A percentile compares a stretch with the other conserved stretches of the same genome.
These are phyloP conservation scores for Stylosanthes scabra DNA, from an alignment of 331 rosid species.

Conservation along the genomic window DNA sequence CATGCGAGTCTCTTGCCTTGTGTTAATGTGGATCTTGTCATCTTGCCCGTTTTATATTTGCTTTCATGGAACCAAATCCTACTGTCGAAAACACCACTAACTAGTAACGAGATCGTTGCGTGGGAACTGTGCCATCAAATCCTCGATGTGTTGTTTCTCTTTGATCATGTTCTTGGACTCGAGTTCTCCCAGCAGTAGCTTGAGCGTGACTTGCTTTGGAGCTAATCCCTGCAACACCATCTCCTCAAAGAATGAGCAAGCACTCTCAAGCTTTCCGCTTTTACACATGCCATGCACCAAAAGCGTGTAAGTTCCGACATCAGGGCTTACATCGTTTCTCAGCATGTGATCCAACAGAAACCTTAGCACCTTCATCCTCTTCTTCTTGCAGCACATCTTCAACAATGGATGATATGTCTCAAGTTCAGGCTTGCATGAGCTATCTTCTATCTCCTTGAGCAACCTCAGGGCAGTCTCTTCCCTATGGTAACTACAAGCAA, in stretches of 20 bases:
- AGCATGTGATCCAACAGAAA: constrained; percentile 84
- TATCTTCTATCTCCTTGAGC: constrained; percentile 66
- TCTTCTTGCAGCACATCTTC: constrained; percentile 85
- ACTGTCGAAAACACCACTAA: no score
- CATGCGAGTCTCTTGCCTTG: constrained; percentile 58
- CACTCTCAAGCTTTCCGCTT: no score
- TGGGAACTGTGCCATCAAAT: constrained; percentile 47
- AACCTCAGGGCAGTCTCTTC: constrained; percentile 68
- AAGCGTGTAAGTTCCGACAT: constrained; percentile 63
- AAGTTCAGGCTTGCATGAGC: constrained; percentile 56
- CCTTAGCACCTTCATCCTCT: constrained; percentile 79
- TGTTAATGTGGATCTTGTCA: neutral
- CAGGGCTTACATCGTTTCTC: constrained; percentile 63
- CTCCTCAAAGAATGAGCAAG: no score
- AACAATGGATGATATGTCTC: constrained; percentile 78
- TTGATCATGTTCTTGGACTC: constrained; percentile 64
- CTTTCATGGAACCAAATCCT: neutral
- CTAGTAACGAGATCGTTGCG: neutral
- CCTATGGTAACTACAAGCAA: constrained; percentile 63
- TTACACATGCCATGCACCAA: constrained; percentile 38
- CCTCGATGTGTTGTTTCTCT: constrained; percentile 59
- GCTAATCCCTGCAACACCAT: constrained; percentile 29
- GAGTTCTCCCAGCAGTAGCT: constrained; percentile 53
- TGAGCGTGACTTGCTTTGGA: constrained; percentile 50
- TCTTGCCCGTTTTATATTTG: constrained; percentile 3